A percentile compares a stretch with the other conserved stretches of the same genome.
These are phyloP conservation scores for Cytospora paraplurivora DNA, from an alignment of 2,329 filamentous ascomycete species.

Conservation along the genomic window DNA sequence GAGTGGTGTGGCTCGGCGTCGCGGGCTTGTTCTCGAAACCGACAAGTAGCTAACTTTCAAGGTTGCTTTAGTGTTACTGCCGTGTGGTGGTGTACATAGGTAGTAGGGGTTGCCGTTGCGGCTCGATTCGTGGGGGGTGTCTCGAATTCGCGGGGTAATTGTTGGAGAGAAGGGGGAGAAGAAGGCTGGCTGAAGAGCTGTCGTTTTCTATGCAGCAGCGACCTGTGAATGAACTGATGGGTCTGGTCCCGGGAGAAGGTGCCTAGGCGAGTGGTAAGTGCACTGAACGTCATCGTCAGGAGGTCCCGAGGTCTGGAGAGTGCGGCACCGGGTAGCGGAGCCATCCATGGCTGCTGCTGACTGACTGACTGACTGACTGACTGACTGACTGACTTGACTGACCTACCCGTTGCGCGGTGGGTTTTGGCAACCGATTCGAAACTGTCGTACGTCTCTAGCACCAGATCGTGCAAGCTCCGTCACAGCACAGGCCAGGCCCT, in stretches of 20 bases:
- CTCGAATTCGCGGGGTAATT: neutral
- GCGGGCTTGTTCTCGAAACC: conserved; percentile 10
- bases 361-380: too few relatives aligned
- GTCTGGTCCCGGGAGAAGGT: neutral
- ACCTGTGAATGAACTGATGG: neutral
- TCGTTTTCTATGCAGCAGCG: neutral
- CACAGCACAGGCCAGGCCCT: neutral
- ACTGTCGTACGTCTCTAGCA: neutral
- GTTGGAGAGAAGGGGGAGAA: neutral
- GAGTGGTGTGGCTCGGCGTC: conserved; percentile 16
- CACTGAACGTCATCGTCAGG: conserved; percentile 2
- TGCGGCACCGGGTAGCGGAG: neutral
- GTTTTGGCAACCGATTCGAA: neutral
- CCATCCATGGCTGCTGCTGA: neutral
- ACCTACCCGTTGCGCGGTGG: too few relatives aligned
- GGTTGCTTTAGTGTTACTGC: neutral
- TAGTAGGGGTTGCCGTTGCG: too few relatives aligned
- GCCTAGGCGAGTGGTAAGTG: neutral
- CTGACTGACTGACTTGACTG: too few relatives aligned
- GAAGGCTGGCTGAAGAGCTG: neutral
- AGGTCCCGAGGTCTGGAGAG: neutral
- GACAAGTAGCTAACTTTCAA: neutral
- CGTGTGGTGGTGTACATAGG: neutral
- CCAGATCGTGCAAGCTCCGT: neutral
- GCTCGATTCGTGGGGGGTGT: neutral